Conservation (phyloP, 257 asterid genomes). For the Cordia subcordata region DNA sequence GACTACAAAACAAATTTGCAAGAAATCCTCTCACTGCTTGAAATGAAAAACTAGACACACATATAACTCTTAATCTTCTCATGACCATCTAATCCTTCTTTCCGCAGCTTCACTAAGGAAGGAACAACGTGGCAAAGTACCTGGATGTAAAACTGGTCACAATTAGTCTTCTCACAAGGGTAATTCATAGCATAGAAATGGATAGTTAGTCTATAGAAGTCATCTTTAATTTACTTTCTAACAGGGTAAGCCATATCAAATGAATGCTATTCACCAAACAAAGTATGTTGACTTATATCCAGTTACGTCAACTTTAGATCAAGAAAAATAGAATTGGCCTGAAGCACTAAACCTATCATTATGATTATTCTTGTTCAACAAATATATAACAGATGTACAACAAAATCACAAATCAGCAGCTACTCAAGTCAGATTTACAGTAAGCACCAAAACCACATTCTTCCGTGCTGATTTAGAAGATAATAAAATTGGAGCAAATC, state of each 20-base stretch:
- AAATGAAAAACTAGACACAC: constrained; percentile 82
- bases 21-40: constrained; percentile 71
- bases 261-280: not conserved
- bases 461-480: no score
- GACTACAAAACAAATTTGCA: constrained; percentile 16
- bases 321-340: not conserved
- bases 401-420: no score
- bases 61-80: constrained; percentile 99
- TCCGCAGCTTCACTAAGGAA: constrained; percentile 90
- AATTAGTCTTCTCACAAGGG: constrained; percentile 3
- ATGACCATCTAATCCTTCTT: constrained; percentile 98
- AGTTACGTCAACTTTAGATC: not conserved
- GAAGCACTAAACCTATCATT: no score
- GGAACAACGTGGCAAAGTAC: constrained; percentile 85
- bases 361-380: no score
- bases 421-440: no score
- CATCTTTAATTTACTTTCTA: not conserved
- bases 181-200: not conserved
- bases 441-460: no score
- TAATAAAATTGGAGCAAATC: no score
- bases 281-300: not conserved
- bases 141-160: constrained; percentile 30
- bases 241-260: not conserved
- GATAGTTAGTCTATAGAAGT: not conserved
- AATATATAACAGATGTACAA: no score